Evolutionary conservation across 768 basidiomycete species (phyloP), one percentile per base, ranked within the genome.

Genomic region (Kockovaella imperatae): DNA sequence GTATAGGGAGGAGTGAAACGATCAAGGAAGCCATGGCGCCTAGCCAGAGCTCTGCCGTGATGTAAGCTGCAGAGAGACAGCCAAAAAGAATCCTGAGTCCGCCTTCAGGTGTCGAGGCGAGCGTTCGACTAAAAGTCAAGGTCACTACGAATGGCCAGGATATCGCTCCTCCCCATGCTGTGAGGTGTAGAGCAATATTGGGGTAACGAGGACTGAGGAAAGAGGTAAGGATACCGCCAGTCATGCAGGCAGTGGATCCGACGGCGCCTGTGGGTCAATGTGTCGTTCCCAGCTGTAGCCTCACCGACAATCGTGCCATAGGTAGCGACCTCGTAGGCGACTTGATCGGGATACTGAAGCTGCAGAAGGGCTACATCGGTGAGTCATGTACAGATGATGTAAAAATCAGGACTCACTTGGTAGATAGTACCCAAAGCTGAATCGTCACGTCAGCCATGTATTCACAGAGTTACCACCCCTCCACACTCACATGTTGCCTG

Each of bases 111-210:
- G 34, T 30, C 5, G 35, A 34, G 20, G 35, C 45, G 14, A 47
- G 45, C 18, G 25, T 20, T 4, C 45, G 45, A 13, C 35, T 36
- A 21, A 38, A 47, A 3, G 45, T 47, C 10, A 47, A n/a, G 44
- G 35, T 34, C 11, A 45, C 44, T n/a, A 45, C 44, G 23, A 45
- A 45, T n/a, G 44, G 44, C 44, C 44, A 45, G 18, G 44, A 45
- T 45, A 45, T 14, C 13, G 35, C 30, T 8, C 44, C 44, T 4
- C 44, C 44, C 44, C 44, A 45, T 32, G 44, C 44, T 18, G 44
- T 45, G 24, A 45, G 14, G 44, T 45, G 44, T 3, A 45, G 30
- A 15, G 44, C 44, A 11, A 35, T 35, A n/a, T 21, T 32, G n/a
- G 44, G 44, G 18, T 45, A 23, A 13, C 44, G 44, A 34, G 24